phyloP scores from a whole-genome alignment of 768 basidiomycete genomes.

The Auricularia heimuer region DNA sequence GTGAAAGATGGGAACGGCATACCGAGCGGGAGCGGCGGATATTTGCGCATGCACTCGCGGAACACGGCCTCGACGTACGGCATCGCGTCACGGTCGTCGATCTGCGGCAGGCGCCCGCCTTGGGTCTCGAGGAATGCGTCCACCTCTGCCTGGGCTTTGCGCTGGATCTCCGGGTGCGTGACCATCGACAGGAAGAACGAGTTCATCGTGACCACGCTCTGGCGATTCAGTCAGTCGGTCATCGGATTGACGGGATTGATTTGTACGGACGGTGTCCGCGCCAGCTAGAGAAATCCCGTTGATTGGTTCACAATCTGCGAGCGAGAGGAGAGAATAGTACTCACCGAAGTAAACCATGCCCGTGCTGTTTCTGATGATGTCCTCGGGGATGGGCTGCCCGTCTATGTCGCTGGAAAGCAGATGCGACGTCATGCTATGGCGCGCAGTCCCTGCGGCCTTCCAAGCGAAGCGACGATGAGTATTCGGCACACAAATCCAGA shows the following conservation, averaged over 20 bases:
- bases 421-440: neutral
- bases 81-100: slow-evolving; percentile 45
- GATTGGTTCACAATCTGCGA: neutral
- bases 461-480: slow-evolving; percentile 21
- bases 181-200: slow-evolving; percentile 13
- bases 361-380: neutral
- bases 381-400: neutral
- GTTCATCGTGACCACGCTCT: slow-evolving; percentile 6
- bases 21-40: slow-evolving; percentile 47
- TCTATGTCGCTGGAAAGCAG: neutral
- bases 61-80: slow-evolving; percentile 53
- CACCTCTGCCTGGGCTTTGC: neutral
- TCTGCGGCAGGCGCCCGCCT: slow-evolving; percentile 14
- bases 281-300: neutral
- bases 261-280: neutral
- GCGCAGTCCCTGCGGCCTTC: slow-evolving; percentile 16
- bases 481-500: slow-evolving; percentile 8
- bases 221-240: neutral
- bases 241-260: neutral
- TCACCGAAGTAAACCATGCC: neutral
- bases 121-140: neutral
- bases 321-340: neutral
- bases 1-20: slow-evolving; percentile 12
- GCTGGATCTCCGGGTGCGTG: slow-evolving; percentile 19
- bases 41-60: slow-evolving; percentile 48